Evolutionary conservation across 805 yeast genomes (phyloP).

Genomic region (Suhomyces sp.): DNA sequence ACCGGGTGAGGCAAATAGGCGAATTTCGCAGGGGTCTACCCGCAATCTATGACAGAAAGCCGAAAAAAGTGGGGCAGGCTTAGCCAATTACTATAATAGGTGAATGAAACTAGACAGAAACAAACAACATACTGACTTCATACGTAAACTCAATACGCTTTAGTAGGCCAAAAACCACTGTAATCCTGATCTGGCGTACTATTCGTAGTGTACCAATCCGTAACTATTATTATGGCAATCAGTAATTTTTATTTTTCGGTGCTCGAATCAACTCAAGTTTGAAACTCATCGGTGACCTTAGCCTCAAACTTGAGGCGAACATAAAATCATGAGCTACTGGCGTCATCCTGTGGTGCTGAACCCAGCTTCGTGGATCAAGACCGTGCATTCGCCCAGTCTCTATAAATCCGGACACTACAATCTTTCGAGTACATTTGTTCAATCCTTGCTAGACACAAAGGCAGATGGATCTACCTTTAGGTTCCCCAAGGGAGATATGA

Average conservation of each 20-base stretch:
- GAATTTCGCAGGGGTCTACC: not conserved
- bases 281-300: not conserved
- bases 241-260: not conserved
- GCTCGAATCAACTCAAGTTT: not conserved
- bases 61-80: not conserved
- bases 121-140: not conserved
- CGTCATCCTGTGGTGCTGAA: constrained; percentile 31
- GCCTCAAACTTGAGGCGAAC: not conserved
- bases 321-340: constrained; percentile 6
- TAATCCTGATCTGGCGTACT: not conserved
- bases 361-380: constrained; percentile 27
- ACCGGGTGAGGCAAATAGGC: not conserved
- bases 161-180: not conserved
- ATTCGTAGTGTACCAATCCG: not conserved
- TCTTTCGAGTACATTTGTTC: constrained; percentile 27
- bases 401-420: constrained; percentile 1
- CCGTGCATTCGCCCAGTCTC: constrained; percentile 4
- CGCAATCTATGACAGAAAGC: not conserved
- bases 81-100: not conserved
- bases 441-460: constrained; percentile 21
- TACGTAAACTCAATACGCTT: not conserved
- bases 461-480: constrained; percentile 20
- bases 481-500: constrained; percentile 29
- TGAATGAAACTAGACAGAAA: not conserved
- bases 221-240: not conserved